These are phyloP conservation scores for Paramecium pentaurelia DNA, from an alignment of 73 alveolate species.

Conservation along the genomic window DNA sequence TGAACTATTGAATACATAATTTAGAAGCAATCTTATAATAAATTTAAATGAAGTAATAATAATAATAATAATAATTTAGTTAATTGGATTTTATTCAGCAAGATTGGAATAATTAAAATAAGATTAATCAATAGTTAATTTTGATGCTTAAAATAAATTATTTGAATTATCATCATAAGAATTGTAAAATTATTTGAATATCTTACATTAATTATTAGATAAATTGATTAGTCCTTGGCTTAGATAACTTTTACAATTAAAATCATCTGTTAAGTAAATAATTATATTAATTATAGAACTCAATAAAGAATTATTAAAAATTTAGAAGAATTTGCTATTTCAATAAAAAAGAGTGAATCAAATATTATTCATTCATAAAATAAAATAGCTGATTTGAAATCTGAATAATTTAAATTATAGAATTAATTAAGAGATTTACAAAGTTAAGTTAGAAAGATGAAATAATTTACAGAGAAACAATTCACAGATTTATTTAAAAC, in stretches of 20 bases:
- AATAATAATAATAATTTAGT: background rate
- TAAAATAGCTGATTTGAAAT: background rate
- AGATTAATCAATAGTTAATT: background rate
- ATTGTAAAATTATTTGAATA: background rate
- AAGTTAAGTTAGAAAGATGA: background rate
- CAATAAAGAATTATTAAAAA: slow-evolving; percentile 1
- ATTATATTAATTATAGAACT: background rate
- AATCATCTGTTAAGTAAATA: background rate
- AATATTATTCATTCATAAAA: background rate
- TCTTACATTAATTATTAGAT: background rate
- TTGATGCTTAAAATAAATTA: background rate
- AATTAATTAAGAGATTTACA: background rate
- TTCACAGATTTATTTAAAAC: slow-evolving; percentile 9
- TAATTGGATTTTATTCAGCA: background rate
- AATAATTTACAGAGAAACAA: background rate
- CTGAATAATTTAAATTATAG: background rate
- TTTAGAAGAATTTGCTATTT: background rate
- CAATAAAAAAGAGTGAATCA: background rate
- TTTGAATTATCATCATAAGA: background rate
- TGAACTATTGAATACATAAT: background rate
- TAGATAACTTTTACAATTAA: background rate
- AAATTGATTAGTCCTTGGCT: background rate
- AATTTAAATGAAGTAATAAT: background rate
- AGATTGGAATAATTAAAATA: background rate
- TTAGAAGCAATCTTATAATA: background rate